A percentile compares a stretch with the other conserved stretches of the same genome.
These are phyloP conservation scores for Syzygium aqueum DNA, from an alignment of 345 rosid genomes.

Conservation along the genomic window DNA sequence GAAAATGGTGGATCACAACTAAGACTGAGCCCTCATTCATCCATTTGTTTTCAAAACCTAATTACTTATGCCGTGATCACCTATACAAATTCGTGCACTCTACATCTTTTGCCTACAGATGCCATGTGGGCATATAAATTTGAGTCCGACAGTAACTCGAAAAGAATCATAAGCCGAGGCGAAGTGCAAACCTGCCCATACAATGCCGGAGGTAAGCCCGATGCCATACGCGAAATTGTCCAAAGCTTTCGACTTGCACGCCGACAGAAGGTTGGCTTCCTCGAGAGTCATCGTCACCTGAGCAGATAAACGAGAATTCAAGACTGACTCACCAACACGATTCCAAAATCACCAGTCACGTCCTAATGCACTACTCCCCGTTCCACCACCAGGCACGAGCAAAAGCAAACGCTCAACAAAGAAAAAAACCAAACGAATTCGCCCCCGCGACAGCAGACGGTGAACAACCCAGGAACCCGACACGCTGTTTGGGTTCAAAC, in stretches of 20 bases:
- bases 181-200: constrained; percentile 26
- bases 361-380: not conserved
- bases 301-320: not conserved
- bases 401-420: not conserved
- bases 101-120: not conserved
- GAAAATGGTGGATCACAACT: not conserved
- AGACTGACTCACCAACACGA: not conserved
- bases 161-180: not conserved
- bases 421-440: not conserved
- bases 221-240: constrained; percentile 11
- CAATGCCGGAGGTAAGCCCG: constrained; percentile 16
- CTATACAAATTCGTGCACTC: not conserved
- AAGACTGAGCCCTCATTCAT: not conserved
- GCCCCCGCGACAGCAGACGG: not conserved
- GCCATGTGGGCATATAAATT: not conserved
- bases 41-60: too few relatives aligned
- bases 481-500: not conserved
- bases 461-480: not conserved
- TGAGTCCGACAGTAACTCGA: not conserved
- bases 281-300: constrained; percentile 28
- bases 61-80: not conserved
- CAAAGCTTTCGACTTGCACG: constrained; percentile 19
- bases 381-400: not conserved
- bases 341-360: not conserved
- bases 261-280: constrained; percentile 21